Percentiles rank a stretch among this genome's conserved stretches.
Evolutionary conservation across 2,329 filamentous ascomycete genomes (phyloP).

Genomic region (Trichoderma harzianum): DNA sequence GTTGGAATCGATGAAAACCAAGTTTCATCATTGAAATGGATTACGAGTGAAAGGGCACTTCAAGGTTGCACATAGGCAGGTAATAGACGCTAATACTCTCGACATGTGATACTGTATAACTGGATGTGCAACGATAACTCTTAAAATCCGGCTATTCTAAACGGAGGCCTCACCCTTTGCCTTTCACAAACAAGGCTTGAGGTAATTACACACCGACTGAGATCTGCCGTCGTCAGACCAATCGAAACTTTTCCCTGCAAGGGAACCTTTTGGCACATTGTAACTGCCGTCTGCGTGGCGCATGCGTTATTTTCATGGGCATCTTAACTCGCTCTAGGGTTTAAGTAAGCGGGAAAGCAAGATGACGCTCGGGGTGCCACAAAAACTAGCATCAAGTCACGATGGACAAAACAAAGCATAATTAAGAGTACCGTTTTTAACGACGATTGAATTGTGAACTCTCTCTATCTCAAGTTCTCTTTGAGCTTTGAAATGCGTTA

Average conservation of each 20-base stretch:
- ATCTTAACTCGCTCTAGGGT: not conserved
- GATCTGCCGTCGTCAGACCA: not conserved
- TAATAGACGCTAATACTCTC: too few relatives aligned
- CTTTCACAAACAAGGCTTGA: not conserved
- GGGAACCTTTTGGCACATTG: not conserved
- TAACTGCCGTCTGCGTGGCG: not conserved
- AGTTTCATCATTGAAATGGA: not conserved
- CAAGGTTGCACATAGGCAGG: too few relatives aligned
- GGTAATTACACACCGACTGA: conserved; percentile 13
- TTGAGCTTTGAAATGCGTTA: not conserved
- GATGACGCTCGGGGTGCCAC: not conserved
- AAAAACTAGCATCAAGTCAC: not conserved
- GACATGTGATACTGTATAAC: not conserved
- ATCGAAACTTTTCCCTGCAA: not conserved
- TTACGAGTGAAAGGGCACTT: not conserved
- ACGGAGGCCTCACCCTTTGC: not conserved
- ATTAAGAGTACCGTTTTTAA: not conserved
- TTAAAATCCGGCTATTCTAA: not conserved
- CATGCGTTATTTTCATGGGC: conserved; percentile 13
- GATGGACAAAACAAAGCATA: not conserved
- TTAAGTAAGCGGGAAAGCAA: not conserved
- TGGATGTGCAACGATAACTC: not conserved
- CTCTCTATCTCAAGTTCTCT: not conserved
- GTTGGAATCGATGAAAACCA: not conserved
- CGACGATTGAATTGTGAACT: not conserved